phyloP scores from a whole-genome alignment of 306 rosid genomes.

The Castanopsis chinensis region DNA sequence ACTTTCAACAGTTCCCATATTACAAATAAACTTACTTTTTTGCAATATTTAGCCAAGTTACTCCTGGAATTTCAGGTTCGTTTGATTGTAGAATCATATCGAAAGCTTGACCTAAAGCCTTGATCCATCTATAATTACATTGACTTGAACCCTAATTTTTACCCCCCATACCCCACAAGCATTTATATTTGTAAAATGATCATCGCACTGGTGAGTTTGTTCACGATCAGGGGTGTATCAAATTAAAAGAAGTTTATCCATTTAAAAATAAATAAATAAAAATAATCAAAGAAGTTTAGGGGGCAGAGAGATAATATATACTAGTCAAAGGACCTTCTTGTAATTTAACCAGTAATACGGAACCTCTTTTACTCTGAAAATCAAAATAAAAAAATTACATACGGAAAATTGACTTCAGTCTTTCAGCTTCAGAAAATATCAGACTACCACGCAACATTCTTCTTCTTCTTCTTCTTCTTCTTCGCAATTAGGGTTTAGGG shows the following conservation, averaged over 20 bases:
- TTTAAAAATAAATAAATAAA: no score
- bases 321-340: background rate
- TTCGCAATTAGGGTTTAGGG: slow-evolving; percentile 28
- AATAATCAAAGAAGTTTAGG: background rate
- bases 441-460: no score
- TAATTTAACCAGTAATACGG: background rate
- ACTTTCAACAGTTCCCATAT: no score
- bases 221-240: no score
- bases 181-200: accelerated
- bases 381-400: background rate
- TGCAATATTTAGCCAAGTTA: no score
- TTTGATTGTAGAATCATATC: no score
- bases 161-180: accelerated
- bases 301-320: background rate
- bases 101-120: no score
- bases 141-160: accelerated
- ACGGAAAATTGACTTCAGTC: background rate
- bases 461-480: slow-evolving; percentile 4
- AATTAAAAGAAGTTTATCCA: no score
- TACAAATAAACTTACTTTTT: no score
- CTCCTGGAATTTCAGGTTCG: no score
- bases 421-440: background rate
- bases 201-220: no score
- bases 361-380: background rate
- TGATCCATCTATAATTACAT: no score